A percentile compares a stretch with the other conserved stretches of the same genome.
Conservation (phyloP, 495 filamentous ascomycete species). For the Talaromyces thailandensis region DNA sequence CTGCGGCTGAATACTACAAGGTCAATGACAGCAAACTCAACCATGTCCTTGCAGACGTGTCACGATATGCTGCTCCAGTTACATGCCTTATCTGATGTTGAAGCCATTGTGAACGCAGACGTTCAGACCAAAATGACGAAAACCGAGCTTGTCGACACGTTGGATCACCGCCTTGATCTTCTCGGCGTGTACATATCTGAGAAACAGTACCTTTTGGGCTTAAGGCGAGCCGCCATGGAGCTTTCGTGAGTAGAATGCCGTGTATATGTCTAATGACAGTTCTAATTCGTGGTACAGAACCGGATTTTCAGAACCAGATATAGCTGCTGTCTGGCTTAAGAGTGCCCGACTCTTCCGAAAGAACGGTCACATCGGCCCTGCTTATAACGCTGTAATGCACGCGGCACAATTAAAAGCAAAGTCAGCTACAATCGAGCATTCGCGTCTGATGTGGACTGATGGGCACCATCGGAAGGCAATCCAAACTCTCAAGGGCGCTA, state of each 20-base stretch:
- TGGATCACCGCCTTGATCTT: slow-evolving; percentile 70
- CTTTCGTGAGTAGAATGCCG: slow-evolving; percentile 28
- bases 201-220: slow-evolving; percentile 89
- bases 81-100: slow-evolving; percentile 81
- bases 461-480: slow-evolving; percentile 93
- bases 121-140: slow-evolving; percentile 20
- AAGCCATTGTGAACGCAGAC: slow-evolving; percentile 56
- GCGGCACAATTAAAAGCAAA: slow-evolving; percentile 75
- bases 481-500: slow-evolving; percentile 75
- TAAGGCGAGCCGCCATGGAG: slow-evolving; percentile 80
- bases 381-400: slow-evolving; percentile 88
- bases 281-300: slow-evolving; percentile 19
- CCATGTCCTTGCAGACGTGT: slow-evolving; percentile 68
- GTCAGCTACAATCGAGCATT: slow-evolving; percentile 86
- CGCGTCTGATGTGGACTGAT: slow-evolving; percentile 87
- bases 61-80: slow-evolving; percentile 75
- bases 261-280: background rate
- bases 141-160: slow-evolving; percentile 41
- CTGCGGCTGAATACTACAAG: slow-evolving; percentile 63
- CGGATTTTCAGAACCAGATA: slow-evolving; percentile 51
- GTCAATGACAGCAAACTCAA: slow-evolving; percentile 62
- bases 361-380: slow-evolving; percentile 67
- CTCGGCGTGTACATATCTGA: slow-evolving; percentile 80
- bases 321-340: slow-evolving; percentile 77
- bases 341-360: slow-evolving; percentile 84